Evolutionary conservation across 345 rosid genomes (phyloP).

Genomic region (Brassica juncea): DNA sequence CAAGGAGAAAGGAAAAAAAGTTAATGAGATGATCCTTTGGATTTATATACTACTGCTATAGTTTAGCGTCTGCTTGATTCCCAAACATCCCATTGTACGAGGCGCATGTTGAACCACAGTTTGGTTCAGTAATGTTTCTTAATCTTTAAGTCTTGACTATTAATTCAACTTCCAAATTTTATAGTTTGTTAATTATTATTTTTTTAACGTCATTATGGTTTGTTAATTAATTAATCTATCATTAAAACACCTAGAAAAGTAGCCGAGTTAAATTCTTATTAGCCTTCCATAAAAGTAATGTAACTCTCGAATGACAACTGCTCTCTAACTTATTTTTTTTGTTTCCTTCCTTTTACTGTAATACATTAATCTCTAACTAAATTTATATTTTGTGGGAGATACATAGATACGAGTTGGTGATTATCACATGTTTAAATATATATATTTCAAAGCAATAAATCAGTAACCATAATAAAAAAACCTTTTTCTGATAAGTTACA

Average conservation of each 20-base stretch:
- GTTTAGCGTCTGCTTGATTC: not conserved
- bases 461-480: not conserved
- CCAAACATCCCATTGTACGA: not conserved
- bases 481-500: not conserved
- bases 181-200: not conserved
- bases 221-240: not conserved
- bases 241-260: not conserved
- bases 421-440: not conserved
- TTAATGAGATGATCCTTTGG: not conserved
- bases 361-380: not conserved
- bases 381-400: not conserved
- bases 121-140: not conserved
- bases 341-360: not conserved
- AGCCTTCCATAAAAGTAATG: not conserved
- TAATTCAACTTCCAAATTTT: not conserved
- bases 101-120: not conserved
- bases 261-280: not conserved
- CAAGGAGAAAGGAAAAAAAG: not conserved
- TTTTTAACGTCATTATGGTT: not conserved
- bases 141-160: not conserved
- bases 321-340: not conserved
- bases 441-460: not conserved
- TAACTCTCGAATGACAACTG: not conserved
- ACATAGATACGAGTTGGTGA: not conserved
- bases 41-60: not conserved